phyloP scores from a whole-genome alignment of 768 basidiomycete species.

The Rhodosporidiobolus odoratus region DNA sequence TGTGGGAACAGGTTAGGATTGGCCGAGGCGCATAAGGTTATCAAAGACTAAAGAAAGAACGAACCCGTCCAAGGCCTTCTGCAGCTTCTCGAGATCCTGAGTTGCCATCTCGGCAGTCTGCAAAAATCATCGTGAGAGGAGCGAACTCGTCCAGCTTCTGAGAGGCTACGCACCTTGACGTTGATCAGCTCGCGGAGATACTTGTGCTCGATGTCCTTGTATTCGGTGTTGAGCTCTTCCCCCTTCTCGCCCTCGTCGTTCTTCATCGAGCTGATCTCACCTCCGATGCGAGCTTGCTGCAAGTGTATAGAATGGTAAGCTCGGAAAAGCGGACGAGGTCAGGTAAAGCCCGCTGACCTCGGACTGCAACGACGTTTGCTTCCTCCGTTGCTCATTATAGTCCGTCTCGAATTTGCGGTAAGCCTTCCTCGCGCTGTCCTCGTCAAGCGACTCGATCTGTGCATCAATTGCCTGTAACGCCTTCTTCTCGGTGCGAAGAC shows the following conservation, averaged over 20 bases:
- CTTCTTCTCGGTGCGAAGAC: conserved; percentile 62
- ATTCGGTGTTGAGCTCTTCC: conserved; percentile 66
- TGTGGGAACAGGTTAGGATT: conserved; percentile 43
- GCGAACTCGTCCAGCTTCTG: background rate
- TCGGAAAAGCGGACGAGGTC: background rate
- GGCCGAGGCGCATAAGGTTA: background rate
- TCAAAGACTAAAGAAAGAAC: conserved; percentile 38
- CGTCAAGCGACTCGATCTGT: conserved; percentile 68
- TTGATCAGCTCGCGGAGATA: conserved; percentile 87
- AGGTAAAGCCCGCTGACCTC: conserved; percentile 52
- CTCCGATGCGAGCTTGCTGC: conserved; percentile 69
- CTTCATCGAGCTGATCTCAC: conserved; percentile 70
- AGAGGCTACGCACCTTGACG: conserved; percentile 64
- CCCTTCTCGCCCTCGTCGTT: conserved; percentile 63
- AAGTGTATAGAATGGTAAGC: background rate
- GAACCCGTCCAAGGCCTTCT: conserved; percentile 92
- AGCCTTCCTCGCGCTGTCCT: conserved; percentile 79
- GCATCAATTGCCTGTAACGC: conserved; percentile 64
- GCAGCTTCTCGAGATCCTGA: conserved; percentile 93
- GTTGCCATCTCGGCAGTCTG: conserved; percentile 98
- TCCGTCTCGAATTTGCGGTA: conserved; percentile 76
- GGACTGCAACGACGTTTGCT: conserved; percentile 65
- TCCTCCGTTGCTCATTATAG: conserved; percentile 65
- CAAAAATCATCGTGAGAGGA: background rate
- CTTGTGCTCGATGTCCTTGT: conserved; percentile 74